Evolutionary conservation across 306 rosid species (phyloP), one percentile per base, ranked within the genome.

Genomic region (Vigna mungo): DNA sequence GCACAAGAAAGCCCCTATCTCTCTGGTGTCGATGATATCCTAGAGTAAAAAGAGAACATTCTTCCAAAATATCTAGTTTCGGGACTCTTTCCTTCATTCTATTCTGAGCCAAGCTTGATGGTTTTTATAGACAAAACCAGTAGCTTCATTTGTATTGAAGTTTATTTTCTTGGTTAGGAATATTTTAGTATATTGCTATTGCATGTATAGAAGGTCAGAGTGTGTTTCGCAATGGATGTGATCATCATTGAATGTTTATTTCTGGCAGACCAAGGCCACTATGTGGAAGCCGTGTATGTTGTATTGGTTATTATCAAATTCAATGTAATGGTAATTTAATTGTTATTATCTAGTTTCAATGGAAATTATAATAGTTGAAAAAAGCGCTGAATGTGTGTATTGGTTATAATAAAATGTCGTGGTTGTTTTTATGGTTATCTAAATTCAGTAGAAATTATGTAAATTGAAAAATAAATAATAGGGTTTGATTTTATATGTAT

Each of bases 101-200:
- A 34, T 18, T 39, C 25, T 37, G 15, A 32, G 43, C 59, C 78
- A 76, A 73, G 84, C 72, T 69, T 39, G 58, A 66, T 49, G 80
- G 79, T 70, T 82, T 60, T 46, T 68, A 25, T 46, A 55, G 74
- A 73, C 77, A 75, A 49, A 74, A 67, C 23, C 84, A 37, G 69
- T 47, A 81, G 86, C 85, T 69, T 58, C 63, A 56, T 78, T 75
- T 64, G 82, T 75, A 66, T 73, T 76, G 23, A 65, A 68, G 67
- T 59, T 78, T 43, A 51, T n/a, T 79, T 44, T 53, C 83, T 30
- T 43, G 23, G 46, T 51, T 39, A 34, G 67, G 52, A 72, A 25
- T 72, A 65, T 53, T 27, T 71, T 71, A 37, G 68, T 76, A 58
- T 56, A 49, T 52, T 82, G 63, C 58, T 71, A 46, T 66, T 62